Conservation (phyloP, 352 stramenopile genomes). For the Globisporangium acanthophoron region DNA sequence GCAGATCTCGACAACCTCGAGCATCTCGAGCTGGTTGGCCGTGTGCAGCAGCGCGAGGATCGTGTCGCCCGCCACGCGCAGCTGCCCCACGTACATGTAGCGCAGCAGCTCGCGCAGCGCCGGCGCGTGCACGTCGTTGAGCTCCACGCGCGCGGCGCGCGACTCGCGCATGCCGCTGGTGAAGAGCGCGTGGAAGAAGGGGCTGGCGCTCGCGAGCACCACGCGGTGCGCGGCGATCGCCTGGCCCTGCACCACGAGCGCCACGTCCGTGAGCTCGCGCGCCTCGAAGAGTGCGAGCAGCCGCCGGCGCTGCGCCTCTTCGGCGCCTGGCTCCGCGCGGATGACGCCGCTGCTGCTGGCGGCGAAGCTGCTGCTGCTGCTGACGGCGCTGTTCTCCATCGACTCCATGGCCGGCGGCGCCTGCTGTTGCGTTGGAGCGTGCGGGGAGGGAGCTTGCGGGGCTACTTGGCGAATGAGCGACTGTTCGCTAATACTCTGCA, state of each 20-base stretch:
- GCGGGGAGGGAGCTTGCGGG: too few relatives aligned
- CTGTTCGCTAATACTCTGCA: too few relatives aligned
- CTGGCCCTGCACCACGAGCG: slow-evolving; percentile 44
- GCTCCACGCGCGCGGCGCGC: slow-evolving; percentile 28
- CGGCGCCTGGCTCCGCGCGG: slow-evolving; percentile 9
- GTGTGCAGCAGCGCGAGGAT: slow-evolving; percentile 59
- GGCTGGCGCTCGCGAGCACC: slow-evolving; percentile 51
- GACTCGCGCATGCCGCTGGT: slow-evolving; percentile 72
- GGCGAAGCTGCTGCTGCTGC: neutral
- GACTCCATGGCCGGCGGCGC: slow-evolving; percentile 14
- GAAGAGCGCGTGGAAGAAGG: slow-evolving; percentile 74
- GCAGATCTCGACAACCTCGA: slow-evolving; percentile 64
- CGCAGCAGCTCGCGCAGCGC: slow-evolving; percentile 46
- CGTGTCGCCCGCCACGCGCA: slow-evolving; percentile 45
- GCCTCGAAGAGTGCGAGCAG: slow-evolving; percentile 43
- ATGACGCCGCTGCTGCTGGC: slow-evolving; percentile 3
- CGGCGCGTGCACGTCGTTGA: slow-evolving; percentile 38
- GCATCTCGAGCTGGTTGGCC: slow-evolving; percentile 66
- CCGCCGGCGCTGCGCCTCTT: slow-evolving; percentile 31
- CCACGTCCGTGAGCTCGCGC: slow-evolving; percentile 55
- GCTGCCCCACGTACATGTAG: slow-evolving; percentile 70
- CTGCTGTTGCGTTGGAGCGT: slow-evolving; percentile 3
- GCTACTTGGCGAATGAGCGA: too few relatives aligned
- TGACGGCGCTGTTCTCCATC: slow-evolving; percentile 19
- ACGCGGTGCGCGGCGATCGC: slow-evolving; percentile 52